Percentiles rank a stretch among this genome's conserved stretches.
These are phyloP conservation scores for Citrus inodora DNA, from an alignment of 345 rosid species.

Conservation along the genomic window DNA sequence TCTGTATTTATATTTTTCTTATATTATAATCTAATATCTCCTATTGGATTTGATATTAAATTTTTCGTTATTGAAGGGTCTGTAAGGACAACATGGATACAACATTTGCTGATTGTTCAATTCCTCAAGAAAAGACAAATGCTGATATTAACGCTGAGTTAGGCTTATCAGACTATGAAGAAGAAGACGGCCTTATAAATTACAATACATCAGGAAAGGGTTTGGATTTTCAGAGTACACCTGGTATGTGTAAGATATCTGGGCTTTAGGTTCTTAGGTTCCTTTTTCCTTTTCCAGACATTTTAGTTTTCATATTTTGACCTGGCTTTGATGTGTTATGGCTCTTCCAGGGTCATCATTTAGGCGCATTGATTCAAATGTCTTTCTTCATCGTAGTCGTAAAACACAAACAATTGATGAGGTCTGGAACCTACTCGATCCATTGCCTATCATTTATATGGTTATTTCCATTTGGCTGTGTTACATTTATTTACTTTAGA, in stretches of 20 bases:
- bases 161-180: slow-evolving; percentile 87
- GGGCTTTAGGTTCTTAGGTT: background rate
- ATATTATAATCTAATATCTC: background rate
- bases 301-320: slow-evolving; percentile 9
- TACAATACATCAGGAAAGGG: slow-evolving; percentile 49
- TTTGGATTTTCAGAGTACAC: slow-evolving; percentile 35
- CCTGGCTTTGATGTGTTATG: slow-evolving; percentile 28
- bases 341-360: slow-evolving; percentile 59
- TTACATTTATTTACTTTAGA: background rate
- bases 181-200: slow-evolving; percentile 58
- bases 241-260: slow-evolving; percentile 44
- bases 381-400: slow-evolving; percentile 82
- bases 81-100: slow-evolving; percentile 76
- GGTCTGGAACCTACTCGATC: slow-evolving; percentile 42
- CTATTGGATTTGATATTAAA: background rate
- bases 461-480: background rate
- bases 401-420: slow-evolving; percentile 92
- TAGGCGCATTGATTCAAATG: slow-evolving; percentile 62
- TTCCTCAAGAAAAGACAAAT: slow-evolving; percentile 87
- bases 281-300: background rate
- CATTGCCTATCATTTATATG: background rate
- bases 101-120: slow-evolving; percentile 74
- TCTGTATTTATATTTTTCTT: slow-evolving; percentile 1
- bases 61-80: slow-evolving; percentile 43
- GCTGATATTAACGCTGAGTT: slow-evolving; percentile 89